Percentiles rank a stretch among this genome's conserved stretches.
Conservation (phyloP, 2,329 filamentous ascomycete species). For the Beauveria pseudobassiana region DNA sequence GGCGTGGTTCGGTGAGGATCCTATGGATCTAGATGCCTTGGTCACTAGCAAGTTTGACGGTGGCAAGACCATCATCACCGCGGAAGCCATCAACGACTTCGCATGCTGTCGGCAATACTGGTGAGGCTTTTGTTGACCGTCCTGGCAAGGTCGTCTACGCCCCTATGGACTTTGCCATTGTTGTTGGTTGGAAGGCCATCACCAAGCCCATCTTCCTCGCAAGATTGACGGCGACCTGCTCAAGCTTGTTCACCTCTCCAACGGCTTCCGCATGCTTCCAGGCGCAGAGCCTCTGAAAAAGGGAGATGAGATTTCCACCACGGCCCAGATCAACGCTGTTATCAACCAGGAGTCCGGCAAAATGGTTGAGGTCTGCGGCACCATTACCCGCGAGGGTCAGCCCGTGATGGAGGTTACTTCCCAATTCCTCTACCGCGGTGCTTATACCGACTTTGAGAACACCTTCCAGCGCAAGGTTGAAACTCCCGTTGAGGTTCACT, state of each 20-base stretch:
- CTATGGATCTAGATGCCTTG: constrained; percentile 72
- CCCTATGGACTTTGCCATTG: constrained; percentile 98
- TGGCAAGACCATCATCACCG: constrained; percentile 77
- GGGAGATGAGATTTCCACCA: constrained; percentile 86
- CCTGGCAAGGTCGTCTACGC: constrained; percentile 91
- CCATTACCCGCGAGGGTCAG: constrained; percentile 74
- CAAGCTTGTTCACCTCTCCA: constrained; percentile 93
- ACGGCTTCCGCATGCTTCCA: constrained; percentile 96
- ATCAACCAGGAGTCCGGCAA: constrained; percentile 98
- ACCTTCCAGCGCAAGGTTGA: constrained; percentile 98
- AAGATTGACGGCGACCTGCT: constrained; percentile 93
- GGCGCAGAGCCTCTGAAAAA: constrained; percentile 93
- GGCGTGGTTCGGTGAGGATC: constrained; percentile 89
- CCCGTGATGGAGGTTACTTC: constrained; percentile 98
- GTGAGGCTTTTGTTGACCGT: constrained; percentile 92
- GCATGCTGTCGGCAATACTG: constrained; percentile 96
- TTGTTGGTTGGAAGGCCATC: constrained; percentile 98
- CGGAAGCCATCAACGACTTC: constrained; percentile 94
- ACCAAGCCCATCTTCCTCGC: constrained; percentile 97
- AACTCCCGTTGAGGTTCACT: constrained; percentile 87
- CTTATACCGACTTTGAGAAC: constrained; percentile 90
- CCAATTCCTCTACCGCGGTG: constrained; percentile 93
- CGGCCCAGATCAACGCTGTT: constrained; percentile 92
- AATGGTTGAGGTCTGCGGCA: constrained; percentile 99
- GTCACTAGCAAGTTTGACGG: constrained; percentile 87